Percentiles rank a stretch among this genome's conserved stretches.
Evolutionary conservation across 2,329 filamentous ascomycete genomes (phyloP).

Genomic region (Drechslerella coelobrocha): DNA sequence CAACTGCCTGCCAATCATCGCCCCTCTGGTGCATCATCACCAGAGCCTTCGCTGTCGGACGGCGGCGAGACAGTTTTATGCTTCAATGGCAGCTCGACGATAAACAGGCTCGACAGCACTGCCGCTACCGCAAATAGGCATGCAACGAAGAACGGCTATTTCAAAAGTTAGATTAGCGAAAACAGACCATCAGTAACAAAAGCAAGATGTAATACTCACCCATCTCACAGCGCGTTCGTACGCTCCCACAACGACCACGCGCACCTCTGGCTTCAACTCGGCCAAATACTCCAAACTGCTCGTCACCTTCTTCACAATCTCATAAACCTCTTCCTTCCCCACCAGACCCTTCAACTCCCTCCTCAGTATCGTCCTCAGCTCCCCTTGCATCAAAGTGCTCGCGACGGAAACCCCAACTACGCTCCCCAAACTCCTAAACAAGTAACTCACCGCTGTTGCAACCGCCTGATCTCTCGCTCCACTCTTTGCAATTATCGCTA

Average conservation of each 20-base stretch:
- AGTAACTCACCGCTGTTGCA: constrained; percentile 78
- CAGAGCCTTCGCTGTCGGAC: constrained; percentile 16
- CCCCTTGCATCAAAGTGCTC: constrained; percentile 74
- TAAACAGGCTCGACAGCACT: constrained; percentile 28
- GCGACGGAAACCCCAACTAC: constrained; percentile 72
- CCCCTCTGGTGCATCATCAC: no score
- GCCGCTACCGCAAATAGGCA: constrained; percentile 8
- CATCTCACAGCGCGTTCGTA: constrained; percentile 67
- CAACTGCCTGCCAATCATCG: no score
- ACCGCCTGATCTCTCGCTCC: constrained; percentile 73
- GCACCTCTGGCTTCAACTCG: constrained; percentile 67
- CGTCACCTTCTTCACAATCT: constrained; percentile 73
- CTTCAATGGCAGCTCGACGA: constrained; percentile 38
- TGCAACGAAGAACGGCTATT: constrained; percentile 40
- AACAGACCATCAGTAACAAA: not conserved
- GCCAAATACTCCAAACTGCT: constrained; percentile 74
- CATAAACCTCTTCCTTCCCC: constrained; percentile 58
- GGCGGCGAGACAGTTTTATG: constrained; percentile 11
- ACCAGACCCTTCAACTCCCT: constrained; percentile 50
- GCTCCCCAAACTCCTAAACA: constrained; percentile 76
- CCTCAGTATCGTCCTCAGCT: constrained; percentile 67
- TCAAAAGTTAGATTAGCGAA: not conserved
- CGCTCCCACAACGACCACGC: constrained; percentile 68
- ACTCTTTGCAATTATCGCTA: constrained; percentile 75
- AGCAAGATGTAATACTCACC: constrained; percentile 13